Conservation (phyloP, 192 early-diverging fungal species). For the Phlyctochytrium arcticum region DNA sequence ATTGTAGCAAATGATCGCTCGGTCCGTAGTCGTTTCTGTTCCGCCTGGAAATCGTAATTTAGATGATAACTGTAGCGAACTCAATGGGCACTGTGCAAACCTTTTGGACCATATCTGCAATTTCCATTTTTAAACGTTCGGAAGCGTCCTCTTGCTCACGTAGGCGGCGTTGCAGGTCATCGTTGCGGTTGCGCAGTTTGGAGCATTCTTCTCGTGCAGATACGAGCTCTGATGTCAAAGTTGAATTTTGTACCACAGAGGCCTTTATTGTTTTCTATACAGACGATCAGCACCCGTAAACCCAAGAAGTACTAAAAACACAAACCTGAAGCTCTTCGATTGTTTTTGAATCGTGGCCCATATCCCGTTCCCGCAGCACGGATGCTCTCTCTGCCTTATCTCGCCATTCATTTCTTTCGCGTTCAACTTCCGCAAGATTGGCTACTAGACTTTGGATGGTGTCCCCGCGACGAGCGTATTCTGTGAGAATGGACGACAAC, state of each 20-base stretch:
- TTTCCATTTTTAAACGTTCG: constrained; percentile 9
- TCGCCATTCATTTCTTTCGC: not conserved
- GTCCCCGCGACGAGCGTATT: not conserved
- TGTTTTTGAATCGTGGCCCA: not conserved
- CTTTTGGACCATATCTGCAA: constrained; percentile 10
- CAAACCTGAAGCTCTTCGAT: constrained; percentile 13
- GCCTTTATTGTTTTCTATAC: constrained; percentile 7
- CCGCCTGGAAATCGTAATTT: too few relatives aligned
- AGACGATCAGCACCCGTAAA: not conserved
- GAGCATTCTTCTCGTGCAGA: not conserved
- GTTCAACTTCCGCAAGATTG: constrained; percentile 19
- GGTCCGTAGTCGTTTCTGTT: constrained; percentile 19
- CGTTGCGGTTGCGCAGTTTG: not conserved
- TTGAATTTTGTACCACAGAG: constrained; percentile 1
- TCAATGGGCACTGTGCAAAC: too few relatives aligned
- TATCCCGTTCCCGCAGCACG: not conserved
- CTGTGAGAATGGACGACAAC: not conserved
- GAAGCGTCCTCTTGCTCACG: not conserved
- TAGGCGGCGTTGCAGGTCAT: not conserved
- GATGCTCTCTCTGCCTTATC: not conserved
- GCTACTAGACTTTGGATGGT: constrained; percentile 12
- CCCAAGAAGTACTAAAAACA: not conserved
- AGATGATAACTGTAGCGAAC: too few relatives aligned
- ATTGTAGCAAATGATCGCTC: constrained; percentile 31
- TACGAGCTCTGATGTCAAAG: constrained; percentile 1